Percentiles rank a stretch among this genome's conserved stretches.
Conservation (phyloP, 768 basidiomycete species). For the Suillus bovinus region DNA sequence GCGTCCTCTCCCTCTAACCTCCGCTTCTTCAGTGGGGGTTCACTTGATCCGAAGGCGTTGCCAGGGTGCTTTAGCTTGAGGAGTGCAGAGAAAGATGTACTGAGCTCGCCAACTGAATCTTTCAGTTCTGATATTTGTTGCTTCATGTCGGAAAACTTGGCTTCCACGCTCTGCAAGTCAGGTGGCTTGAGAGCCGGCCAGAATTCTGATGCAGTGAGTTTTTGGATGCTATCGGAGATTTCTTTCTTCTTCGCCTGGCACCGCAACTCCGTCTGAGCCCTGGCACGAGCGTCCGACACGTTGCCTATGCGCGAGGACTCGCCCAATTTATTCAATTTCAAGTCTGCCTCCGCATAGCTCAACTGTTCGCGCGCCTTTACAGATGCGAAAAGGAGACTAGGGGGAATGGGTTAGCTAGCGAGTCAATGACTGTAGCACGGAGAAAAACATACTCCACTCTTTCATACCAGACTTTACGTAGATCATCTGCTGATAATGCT, state of each 20-base stretch:
- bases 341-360: constrained; percentile 33
- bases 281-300: constrained; percentile 27
- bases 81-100: constrained; percentile 22
- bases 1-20: constrained; percentile 15
- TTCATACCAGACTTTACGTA: constrained; percentile 38
- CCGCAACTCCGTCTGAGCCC: constrained; percentile 27
- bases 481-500: constrained; percentile 35
- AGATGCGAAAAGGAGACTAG: constrained; percentile 39
- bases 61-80: constrained; percentile 17
- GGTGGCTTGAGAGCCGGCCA: constrained; percentile 39
- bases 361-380: constrained; percentile 35
- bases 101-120: constrained; percentile 22
- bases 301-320: constrained; percentile 22
- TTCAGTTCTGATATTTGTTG: constrained; percentile 34
- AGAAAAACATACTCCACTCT: constrained; percentile 39
- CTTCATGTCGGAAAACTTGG: constrained; percentile 25
- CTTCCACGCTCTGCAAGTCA: constrained; percentile 21
- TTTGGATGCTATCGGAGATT: constrained; percentile 29
- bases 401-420: constrained; percentile 1
- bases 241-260: constrained; percentile 33
- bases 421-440: neutral
- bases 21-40: constrained; percentile 18
- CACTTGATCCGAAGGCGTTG: constrained; percentile 2
- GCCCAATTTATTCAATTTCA: constrained; percentile 28
- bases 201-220: constrained; percentile 36